phyloP scores from a whole-genome alignment of 345 rosid species.

The Erodium maritimum region DNA sequence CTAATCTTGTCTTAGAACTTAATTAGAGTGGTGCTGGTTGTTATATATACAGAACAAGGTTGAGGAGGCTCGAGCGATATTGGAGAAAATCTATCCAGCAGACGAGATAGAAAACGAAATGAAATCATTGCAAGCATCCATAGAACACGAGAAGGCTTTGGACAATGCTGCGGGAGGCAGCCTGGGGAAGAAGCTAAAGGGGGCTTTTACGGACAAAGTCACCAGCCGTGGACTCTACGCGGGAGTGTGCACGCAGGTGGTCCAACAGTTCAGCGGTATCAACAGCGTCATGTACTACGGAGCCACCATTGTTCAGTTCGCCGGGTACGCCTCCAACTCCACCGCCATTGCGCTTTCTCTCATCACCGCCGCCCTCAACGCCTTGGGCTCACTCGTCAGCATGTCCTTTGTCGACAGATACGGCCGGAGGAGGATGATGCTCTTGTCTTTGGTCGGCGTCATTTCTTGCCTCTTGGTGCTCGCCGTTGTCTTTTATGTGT shows the following conservation, averaged over 20 bases:
- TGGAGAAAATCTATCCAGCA: constrained; percentile 49
- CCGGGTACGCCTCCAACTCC: constrained; percentile 71
- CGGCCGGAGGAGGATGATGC: constrained; percentile 70
- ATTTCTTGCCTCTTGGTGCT: constrained; percentile 41
- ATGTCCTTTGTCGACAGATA: constrained; percentile 64
- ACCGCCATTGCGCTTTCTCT: constrained; percentile 80
- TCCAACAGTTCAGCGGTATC: constrained; percentile 82
- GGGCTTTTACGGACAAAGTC: constrained; percentile 33
- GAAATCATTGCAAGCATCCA: constrained; percentile 28
- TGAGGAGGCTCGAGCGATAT: constrained; percentile 47
- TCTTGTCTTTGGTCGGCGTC: constrained; percentile 67
- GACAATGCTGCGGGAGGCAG: constrained; percentile 37
- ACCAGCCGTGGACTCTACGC: constrained; percentile 73
- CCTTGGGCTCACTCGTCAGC: constrained; percentile 63
- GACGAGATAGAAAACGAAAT: constrained; percentile 58
- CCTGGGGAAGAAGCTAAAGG: constrained; percentile 40
- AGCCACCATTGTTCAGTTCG: constrained; percentile 78
- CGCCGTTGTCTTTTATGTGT: constrained; percentile 44
- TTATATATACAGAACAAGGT: constrained; percentile 22
- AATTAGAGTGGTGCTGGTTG: too few species aligned
- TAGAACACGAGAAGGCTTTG: constrained; percentile 46
- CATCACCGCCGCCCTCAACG: constrained; percentile 71
- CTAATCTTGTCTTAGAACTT: too few species aligned
- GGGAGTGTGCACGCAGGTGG: constrained; percentile 75
- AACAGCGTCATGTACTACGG: constrained; percentile 88